Percentiles rank a stretch among this genome's conserved stretches.
phyloP scores from a whole-genome alignment of 192 early-diverging fungal species.

The Backusella parvicylindrica region DNA sequence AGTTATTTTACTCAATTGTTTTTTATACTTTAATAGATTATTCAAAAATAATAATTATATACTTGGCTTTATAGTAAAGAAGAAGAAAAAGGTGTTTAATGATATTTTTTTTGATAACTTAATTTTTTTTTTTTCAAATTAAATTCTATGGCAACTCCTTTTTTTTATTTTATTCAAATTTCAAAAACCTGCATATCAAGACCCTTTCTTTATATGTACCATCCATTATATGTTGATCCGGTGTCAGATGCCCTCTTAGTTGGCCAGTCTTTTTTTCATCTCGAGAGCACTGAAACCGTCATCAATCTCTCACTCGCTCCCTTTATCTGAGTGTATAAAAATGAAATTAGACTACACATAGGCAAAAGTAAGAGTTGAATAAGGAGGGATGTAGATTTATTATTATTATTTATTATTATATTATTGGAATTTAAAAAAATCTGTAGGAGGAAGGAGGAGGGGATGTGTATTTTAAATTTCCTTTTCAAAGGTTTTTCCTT shows the following conservation, averaged over 20 bases:
- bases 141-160: neutral
- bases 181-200: neutral
- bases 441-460: neutral
- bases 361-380: neutral
- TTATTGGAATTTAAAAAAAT: neutral
- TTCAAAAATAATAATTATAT: too few species aligned
- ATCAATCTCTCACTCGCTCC: neutral
- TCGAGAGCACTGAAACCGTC: neutral
- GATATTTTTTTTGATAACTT: neutral
- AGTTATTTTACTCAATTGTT: neutral
- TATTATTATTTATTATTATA: neutral
- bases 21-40: neutral
- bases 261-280: neutral
- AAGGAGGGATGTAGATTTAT: neutral
- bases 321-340: neutral
- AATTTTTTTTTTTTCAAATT: neutral
- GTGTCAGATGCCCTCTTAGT: neutral
- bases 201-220: neutral
- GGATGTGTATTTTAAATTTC: neutral
- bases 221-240: neutral
- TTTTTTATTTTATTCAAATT: neutral
- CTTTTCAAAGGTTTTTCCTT: neutral
- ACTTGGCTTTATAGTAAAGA: neutral
- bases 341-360: neutral
- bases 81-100: neutral